These are phyloP conservation scores for Moricandia arvensis DNA, from an alignment of 345 rosid species.

Conservation along the genomic window DNA sequence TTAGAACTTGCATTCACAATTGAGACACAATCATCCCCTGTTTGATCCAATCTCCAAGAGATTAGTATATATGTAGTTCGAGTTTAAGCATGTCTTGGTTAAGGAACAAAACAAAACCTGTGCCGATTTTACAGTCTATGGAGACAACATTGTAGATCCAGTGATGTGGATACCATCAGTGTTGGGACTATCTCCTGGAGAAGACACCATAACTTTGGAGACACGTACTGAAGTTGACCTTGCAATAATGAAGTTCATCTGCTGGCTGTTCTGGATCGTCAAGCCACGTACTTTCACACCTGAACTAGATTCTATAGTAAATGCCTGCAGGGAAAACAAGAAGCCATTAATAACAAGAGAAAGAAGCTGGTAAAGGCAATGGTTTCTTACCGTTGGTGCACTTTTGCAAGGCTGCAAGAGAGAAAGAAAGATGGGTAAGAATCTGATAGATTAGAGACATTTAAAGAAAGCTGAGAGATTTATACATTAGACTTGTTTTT, in stretches of 20 bases:
- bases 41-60: slow-evolving; percentile 27
- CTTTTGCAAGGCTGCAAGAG: slow-evolving; percentile 82
- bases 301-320: slow-evolving; percentile 92
- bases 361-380: slow-evolving; percentile 19
- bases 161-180: slow-evolving; percentile 97
- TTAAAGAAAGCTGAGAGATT: not conserved
- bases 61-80: not conserved
- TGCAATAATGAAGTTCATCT: slow-evolving; percentile 89
- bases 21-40: slow-evolving; percentile 97
- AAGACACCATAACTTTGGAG: slow-evolving; percentile 62
- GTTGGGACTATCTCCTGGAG: slow-evolving; percentile 97
- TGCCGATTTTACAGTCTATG: slow-evolving; percentile 90
- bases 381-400: slow-evolving; percentile 76
- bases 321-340: slow-evolving; percentile 56
- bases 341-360: slow-evolving; percentile 1
- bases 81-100: not conserved
- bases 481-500: slow-evolving; percentile 81
- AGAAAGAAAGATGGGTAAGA: slow-evolving; percentile 34
- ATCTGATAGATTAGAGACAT: not conserved
- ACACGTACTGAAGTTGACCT: slow-evolving; percentile 63
- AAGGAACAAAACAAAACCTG: slow-evolving; percentile 45
- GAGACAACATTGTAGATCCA: slow-evolving; percentile 79
- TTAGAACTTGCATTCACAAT: slow-evolving; percentile 84
- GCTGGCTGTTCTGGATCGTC: slow-evolving; percentile 94
- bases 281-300: slow-evolving; percentile 71